phyloP scores from a whole-genome alignment of 2,329 filamentous ascomycete species.

The Ophiocordyceps camponoti-leonardi region DNA sequence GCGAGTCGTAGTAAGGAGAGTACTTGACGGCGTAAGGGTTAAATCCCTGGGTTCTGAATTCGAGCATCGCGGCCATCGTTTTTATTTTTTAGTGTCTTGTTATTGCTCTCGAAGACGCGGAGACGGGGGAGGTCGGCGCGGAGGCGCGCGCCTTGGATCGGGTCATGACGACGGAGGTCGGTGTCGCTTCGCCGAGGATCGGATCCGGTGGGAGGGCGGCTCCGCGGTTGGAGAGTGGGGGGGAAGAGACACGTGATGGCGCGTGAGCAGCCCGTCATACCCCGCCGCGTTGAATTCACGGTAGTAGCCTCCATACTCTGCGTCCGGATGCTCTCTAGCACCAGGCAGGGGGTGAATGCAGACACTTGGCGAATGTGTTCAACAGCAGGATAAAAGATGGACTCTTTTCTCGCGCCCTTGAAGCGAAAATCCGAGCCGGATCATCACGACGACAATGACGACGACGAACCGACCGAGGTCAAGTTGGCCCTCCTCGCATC shows the following conservation, averaged over 20 bases:
- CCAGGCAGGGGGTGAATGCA: too few relatives aligned
- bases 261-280: too few relatives aligned
- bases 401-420: slow-evolving; percentile 35
- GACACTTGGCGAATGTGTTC: too few relatives aligned
- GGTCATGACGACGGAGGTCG: too few relatives aligned
- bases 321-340: too few relatives aligned
- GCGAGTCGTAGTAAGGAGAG: slow-evolving; percentile 93
- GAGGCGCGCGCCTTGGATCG: neutral
- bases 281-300: neutral
- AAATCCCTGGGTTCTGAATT: slow-evolving; percentile 84
- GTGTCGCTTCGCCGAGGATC: neutral
- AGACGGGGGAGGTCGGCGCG: neutral
- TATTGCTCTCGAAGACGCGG: slow-evolving; percentile 2
- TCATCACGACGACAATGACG: slow-evolving; percentile 23
- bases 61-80: slow-evolving; percentile 54
- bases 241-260: neutral
- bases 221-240: too few relatives aligned
- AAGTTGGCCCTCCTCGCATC: slow-evolving; percentile 77
- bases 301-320: too few relatives aligned
- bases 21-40: slow-evolving; percentile 97
- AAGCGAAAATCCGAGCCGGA: slow-evolving; percentile 28
- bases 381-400: too few relatives aligned
- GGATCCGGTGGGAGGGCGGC: neutral
- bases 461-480: slow-evolving; percentile 71
- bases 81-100: too few relatives aligned